Evolutionary conservation across 495 filamentous ascomycete genomes (phyloP).

Genomic region (Bryoglossum gracile): DNA sequence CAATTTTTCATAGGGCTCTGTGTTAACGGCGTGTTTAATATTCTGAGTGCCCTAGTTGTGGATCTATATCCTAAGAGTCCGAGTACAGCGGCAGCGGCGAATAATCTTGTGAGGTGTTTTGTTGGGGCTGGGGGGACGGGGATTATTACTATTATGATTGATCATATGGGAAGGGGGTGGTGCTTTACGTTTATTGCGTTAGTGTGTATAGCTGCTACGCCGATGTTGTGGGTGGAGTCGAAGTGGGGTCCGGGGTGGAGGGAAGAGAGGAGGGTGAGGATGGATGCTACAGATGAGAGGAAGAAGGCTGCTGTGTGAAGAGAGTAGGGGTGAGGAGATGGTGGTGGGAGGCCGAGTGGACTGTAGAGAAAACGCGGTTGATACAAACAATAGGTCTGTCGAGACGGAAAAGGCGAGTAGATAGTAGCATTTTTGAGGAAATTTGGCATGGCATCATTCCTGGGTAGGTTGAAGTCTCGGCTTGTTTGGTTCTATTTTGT

Average conservation of each 20-base stretch:
- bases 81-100: conserved; percentile 56
- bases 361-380: too few species aligned
- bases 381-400: too few species aligned
- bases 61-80: conserved; percentile 39
- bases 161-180: conserved; percentile 57
- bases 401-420: too few species aligned
- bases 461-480: too few species aligned
- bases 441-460: too few species aligned
- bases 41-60: conserved; percentile 36
- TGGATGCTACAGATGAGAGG: conserved; percentile 16
- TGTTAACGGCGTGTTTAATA: conserved; percentile 50
- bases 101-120: conserved; percentile 58
- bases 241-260: conserved; percentile 42
- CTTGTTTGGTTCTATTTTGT: too few species aligned
- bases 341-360: too few species aligned
- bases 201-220: conserved; percentile 26
- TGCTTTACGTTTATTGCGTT: conserved; percentile 55
- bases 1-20: conserved; percentile 39
- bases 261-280: conserved; percentile 27
- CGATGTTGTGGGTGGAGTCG: conserved; percentile 24
- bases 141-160: conserved; percentile 53
- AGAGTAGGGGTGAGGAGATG: too few species aligned
- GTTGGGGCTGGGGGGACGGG: conserved; percentile 59
- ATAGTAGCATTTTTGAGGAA: too few species aligned
- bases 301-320: neutral